A percentile compares a stretch with the other conserved stretches of the same genome.
These are phyloP conservation scores for Aspergillus sp. DNA, from an alignment of 2,329 filamentous ascomycete genomes.

Conservation along the genomic window DNA sequence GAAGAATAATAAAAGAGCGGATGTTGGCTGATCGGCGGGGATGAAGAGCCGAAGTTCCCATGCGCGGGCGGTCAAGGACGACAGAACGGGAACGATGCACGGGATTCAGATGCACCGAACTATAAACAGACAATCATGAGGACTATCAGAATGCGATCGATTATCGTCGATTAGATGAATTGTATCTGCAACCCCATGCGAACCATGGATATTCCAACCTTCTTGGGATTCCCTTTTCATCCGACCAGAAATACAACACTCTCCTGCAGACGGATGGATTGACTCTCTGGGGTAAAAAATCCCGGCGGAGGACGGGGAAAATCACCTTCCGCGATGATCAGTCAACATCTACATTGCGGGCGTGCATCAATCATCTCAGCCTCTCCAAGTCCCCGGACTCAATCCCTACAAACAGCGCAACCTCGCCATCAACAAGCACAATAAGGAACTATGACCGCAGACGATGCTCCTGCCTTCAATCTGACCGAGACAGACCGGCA, in stretches of 20 bases:
- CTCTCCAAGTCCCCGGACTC: neutral
- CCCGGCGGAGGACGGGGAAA: slow-evolving; percentile 1
- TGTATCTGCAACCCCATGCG: too few relatives aligned
- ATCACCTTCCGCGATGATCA: neutral
- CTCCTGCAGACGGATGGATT: neutral
- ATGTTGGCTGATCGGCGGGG: too few relatives aligned
- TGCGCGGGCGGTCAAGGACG: neutral
- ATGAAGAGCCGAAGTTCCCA: neutral
- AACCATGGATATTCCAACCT: neutral
- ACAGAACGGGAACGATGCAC: too few relatives aligned
- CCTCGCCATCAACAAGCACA: too few relatives aligned
- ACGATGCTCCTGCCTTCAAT: slow-evolving; percentile 39
- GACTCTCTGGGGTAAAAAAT: slow-evolving; percentile 13
- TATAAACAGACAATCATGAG: too few relatives aligned
- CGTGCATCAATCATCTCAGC: neutral
- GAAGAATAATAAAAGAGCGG: slow-evolving; percentile 1
- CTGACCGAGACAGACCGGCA: slow-evolving; percentile 50
- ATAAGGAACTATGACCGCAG: slow-evolving; percentile 7
- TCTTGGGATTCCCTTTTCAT: neutral
- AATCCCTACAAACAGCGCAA: too few relatives aligned
- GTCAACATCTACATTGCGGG: slow-evolving; percentile 1
- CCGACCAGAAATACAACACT: neutral
- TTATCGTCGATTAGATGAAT: too few relatives aligned
- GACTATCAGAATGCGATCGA: too few relatives aligned
- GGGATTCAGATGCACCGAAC: too few relatives aligned